Evolutionary conservation across 2,329 filamentous ascomycete genomes (phyloP).

Genomic region (Amesomyces nigricolor): DNA sequence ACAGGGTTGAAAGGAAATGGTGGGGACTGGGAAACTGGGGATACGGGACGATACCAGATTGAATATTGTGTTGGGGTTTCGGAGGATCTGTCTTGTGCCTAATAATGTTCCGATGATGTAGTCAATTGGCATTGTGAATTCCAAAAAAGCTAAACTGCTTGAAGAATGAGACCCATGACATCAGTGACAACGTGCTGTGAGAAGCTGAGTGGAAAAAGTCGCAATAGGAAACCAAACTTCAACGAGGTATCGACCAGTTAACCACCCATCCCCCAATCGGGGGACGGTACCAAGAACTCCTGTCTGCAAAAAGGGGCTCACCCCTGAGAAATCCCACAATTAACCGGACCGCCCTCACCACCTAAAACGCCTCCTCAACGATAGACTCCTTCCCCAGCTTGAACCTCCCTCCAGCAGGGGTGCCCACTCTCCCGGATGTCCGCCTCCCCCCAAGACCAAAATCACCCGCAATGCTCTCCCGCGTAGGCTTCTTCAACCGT

Average conservation of each 20-base stretch:
- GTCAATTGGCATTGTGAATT: too few relatives aligned
- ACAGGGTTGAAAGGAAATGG: not conserved
- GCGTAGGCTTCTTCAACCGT: slow-evolving; percentile 77
- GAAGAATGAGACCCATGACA: not conserved
- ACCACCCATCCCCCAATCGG: slow-evolving; percentile 3
- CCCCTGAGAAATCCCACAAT: not conserved
- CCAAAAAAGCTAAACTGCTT: not conserved
- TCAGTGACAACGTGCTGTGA: too few relatives aligned
- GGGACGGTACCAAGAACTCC: slow-evolving; percentile 4
- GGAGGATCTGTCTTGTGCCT: too few relatives aligned
- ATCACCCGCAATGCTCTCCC: slow-evolving; percentile 80
- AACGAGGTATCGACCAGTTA: slow-evolving; percentile 8
- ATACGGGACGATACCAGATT: not conserved
- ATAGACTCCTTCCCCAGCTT: slow-evolving; percentile 77
- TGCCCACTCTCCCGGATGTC: slow-evolving; percentile 48
- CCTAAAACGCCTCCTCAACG: slow-evolving; percentile 41
- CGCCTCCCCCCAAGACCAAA: slow-evolving; percentile 40
- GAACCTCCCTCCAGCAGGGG: slow-evolving; percentile 54
- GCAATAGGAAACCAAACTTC: not conserved
- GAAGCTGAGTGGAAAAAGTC: not conserved
- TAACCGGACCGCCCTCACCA: not conserved
- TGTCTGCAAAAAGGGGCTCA: not conserved
- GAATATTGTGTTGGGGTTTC: not conserved
- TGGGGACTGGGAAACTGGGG: not conserved
- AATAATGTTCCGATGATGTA: too few relatives aligned